phyloP scores from a whole-genome alignment of 257 asterid genomes.

The Solanum appendiculatum region DNA sequence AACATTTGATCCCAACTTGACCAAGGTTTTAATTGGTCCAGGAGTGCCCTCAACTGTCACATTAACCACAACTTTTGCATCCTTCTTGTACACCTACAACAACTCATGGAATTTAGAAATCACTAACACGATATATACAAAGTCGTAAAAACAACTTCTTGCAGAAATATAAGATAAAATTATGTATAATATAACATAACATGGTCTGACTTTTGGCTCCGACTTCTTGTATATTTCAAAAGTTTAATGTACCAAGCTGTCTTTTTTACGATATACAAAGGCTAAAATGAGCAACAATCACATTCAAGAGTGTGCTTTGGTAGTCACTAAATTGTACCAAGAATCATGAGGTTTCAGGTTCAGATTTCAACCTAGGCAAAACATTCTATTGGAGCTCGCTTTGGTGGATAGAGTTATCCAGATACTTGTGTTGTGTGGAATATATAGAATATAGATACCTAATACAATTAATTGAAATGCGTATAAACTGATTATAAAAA shows the following conservation, averaged over 20 bases:
- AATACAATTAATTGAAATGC: not conserved
- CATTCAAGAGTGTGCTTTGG: not conserved
- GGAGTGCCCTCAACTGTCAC: conserved; percentile 73
- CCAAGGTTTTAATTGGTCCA: conserved; percentile 59
- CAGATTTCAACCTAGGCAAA: not conserved
- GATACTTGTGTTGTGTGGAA: not conserved
- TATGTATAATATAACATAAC: not conserved
- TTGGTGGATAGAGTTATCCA: not conserved
- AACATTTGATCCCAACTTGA: conserved; percentile 53
- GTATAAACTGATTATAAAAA: too few species aligned
- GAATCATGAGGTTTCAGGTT: not conserved
- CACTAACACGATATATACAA: not conserved
- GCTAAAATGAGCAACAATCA: not conserved
- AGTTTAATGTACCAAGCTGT: not conserved
- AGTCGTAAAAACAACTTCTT: not conserved
- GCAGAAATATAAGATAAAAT: not conserved
- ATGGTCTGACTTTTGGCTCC: not conserved
- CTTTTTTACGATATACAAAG: not conserved
- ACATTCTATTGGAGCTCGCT: not conserved
- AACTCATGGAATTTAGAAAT: not conserved
- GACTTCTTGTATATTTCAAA: too few species aligned
- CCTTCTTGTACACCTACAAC: conserved; percentile 15
- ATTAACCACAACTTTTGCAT: conserved; percentile 59
- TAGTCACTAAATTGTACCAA: not conserved
- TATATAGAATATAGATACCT: rapidly evolving